Evolutionary conservation across 805 yeast species (phyloP).

Genomic region (Barnettozyma siamensis): DNA sequence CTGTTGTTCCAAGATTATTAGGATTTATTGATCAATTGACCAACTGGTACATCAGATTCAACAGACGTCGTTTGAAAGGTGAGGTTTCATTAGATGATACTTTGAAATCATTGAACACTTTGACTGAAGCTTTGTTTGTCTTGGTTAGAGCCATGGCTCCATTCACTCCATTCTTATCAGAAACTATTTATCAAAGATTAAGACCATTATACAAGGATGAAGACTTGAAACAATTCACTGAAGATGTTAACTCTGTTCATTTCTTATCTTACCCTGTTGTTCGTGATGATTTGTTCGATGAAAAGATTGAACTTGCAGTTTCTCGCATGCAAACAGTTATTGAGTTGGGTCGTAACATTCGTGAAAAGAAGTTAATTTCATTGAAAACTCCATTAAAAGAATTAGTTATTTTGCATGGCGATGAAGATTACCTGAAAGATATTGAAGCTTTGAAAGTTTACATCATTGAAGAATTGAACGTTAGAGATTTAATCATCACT

Average conservation of each 20-base stretch:
- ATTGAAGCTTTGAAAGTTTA: constrained; percentile 71
- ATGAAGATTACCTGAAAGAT: constrained; percentile 67
- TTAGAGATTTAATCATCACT: constrained; percentile 82
- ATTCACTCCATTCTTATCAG: constrained; percentile 94
- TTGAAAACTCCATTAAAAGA: constrained; percentile 91
- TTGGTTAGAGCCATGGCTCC: constrained; percentile 97
- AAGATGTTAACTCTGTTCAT: constrained; percentile 82
- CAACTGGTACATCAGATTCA: constrained; percentile 98
- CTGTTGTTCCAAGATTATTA: constrained; percentile 91
- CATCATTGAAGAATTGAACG: constrained; percentile 86
- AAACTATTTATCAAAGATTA: constrained; percentile 77
- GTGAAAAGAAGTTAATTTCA: constrained; percentile 92
- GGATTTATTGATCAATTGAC: constrained; percentile 90
- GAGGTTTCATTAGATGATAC: constrained; percentile 84
- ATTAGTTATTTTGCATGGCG: constrained; percentile 80
- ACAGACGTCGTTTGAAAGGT: constrained; percentile 97
- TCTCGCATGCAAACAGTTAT: constrained; percentile 95
- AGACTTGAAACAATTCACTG: constrained; percentile 43
- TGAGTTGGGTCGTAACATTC: constrained; percentile 91
- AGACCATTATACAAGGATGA: constrained; percentile 55
- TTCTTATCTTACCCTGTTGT: constrained; percentile 87
- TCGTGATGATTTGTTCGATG: constrained; percentile 74
- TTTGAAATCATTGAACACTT: constrained; percentile 78
- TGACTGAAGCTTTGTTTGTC: constrained; percentile 84
- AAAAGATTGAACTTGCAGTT: constrained; percentile 80